Percentiles rank a stretch among this genome's conserved stretches.
Evolutionary conservation across 2,329 filamentous ascomycete genomes (phyloP).

Genomic region (Huntiella decipiens): DNA sequence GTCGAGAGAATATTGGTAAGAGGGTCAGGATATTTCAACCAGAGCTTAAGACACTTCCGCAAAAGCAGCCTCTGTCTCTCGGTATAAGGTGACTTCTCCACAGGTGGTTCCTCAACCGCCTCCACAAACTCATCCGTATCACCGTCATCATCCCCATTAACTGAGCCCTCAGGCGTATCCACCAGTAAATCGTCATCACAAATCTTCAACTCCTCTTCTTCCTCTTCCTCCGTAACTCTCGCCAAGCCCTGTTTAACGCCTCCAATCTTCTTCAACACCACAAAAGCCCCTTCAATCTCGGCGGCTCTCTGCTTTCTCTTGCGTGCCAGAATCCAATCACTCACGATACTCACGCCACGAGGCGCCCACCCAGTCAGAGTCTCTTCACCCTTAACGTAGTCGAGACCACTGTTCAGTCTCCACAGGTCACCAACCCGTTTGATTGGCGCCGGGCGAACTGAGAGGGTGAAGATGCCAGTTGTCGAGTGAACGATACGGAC

Average conservation of each 20-base stretch:
- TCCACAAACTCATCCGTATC: constrained; percentile 1
- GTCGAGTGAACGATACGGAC: constrained; percentile 74
- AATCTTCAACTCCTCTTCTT: constrained; percentile 12
- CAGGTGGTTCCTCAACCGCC: constrained; percentile 14
- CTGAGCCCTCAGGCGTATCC: constrained; percentile 35
- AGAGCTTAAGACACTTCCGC: constrained; percentile 41
- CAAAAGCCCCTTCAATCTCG: constrained; percentile 61
- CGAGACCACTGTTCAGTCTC: constrained; percentile 86
- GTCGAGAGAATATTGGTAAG: constrained; percentile 35
- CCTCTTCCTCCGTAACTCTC: constrained; percentile 15
- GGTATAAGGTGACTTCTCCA: constrained; percentile 11
- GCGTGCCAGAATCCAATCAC: constrained; percentile 60
- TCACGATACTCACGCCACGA: constrained; percentile 74
- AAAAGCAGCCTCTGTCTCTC: constrained; percentile 28
- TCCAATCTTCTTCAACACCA: constrained; percentile 41
- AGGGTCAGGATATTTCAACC: constrained; percentile 42
- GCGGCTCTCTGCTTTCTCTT: constrained; percentile 55
- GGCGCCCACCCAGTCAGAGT: constrained; percentile 69
- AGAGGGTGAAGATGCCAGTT: constrained; percentile 69
- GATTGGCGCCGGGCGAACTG: constrained; percentile 71
- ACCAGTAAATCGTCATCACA: constrained; percentile 37
- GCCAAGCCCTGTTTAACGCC: constrained; percentile 15
- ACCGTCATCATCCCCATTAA: constrained; percentile 20
- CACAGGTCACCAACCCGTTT: constrained; percentile 86
- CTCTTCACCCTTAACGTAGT: constrained; percentile 94